Evolutionary conservation across 345 rosid species (phyloP), one percentile per base, ranked within the genome.

Genomic region (Hibiscus tridactylites): DNA sequence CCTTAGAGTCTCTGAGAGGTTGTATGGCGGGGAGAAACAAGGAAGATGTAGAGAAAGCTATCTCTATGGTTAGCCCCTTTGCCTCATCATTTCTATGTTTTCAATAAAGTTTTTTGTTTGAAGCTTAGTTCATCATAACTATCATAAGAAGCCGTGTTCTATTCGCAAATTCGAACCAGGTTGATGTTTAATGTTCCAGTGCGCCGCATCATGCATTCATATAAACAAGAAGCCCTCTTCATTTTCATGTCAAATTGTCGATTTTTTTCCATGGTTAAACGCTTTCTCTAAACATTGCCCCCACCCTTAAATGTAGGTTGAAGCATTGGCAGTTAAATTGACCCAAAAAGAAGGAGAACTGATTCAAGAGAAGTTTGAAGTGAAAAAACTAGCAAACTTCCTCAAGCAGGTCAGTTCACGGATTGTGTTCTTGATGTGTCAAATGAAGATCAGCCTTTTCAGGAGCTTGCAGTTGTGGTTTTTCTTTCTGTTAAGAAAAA

Each of bases 331-430:
- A 0, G 99, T 95, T 66, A 89, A 95, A 80, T 80, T 95, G 87
- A 95, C 99, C 21, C 99, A 95, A 77, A 90, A 90, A 42, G 99
- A 95, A 85, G 99, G 99, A 77, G 99, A 85, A 71, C 68, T 92
- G 74, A 89, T 95, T 76, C 99, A 95, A 83, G 99, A 89, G 76
- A 95, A 95, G 82, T 89, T 89, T 80, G 91, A 95, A 88, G 92
- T 95, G 82, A 95, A 90, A 85, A 95, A 89, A 81, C 88, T 92
- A 10, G 97, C 88, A 52, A 88, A 79, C 84, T 92, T 92, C 72
- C 97, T 95, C 71, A 95, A 89, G 78, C 97, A 95, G 99, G 99
- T 90, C 8, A 37, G 42, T 6, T 37, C 42, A 37, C 6, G 42
- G 42, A 37, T 37, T 37, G 33, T 31, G 33, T 6, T 37, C 42